phyloP scores from a whole-genome alignment of 2,329 filamentous ascomycete species.

The Clarireedia homoeocarpa region DNA sequence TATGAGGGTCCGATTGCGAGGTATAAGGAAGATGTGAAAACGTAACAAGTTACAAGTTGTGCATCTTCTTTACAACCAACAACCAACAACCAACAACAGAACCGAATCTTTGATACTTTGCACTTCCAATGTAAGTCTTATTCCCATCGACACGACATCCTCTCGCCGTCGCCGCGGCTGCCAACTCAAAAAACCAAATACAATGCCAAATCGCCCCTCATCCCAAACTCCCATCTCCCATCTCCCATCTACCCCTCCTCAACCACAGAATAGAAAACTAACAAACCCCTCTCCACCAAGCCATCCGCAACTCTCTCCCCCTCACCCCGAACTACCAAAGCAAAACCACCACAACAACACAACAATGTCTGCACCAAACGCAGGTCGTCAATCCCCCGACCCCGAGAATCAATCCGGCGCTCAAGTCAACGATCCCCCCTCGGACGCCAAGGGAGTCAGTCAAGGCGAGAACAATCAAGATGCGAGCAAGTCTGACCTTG shows the following conservation, averaged over 20 bases:
- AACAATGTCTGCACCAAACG: constrained; percentile 41
- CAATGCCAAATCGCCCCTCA: no score
- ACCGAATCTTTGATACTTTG: no score
- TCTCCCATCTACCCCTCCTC: not conserved
- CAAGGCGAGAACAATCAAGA: constrained; percentile 44
- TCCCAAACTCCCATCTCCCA: no score
- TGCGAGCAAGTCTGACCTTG: constrained; percentile 40
- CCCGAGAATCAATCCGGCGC: constrained; percentile 59
- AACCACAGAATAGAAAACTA: not conserved
- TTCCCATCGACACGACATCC: no score
- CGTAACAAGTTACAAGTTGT: no score
- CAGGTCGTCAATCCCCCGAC: constrained; percentile 70
- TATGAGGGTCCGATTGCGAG: no score
- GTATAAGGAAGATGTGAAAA: no score
- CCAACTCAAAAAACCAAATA: no score
- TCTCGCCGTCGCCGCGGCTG: no score
- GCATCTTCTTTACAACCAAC: no score
- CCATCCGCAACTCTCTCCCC: not conserved
- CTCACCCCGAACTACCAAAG: not conserved
- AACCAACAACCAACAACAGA: no score
- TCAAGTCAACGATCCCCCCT: constrained; percentile 54
- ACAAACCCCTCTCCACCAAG: not conserved
- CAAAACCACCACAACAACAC: not conserved
- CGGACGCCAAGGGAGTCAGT: constrained; percentile 49
- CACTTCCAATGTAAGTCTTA: no score